phyloP scores from a whole-genome alignment of 2,329 filamentous ascomycete species.

The Colletotrichum echinochloae region DNA sequence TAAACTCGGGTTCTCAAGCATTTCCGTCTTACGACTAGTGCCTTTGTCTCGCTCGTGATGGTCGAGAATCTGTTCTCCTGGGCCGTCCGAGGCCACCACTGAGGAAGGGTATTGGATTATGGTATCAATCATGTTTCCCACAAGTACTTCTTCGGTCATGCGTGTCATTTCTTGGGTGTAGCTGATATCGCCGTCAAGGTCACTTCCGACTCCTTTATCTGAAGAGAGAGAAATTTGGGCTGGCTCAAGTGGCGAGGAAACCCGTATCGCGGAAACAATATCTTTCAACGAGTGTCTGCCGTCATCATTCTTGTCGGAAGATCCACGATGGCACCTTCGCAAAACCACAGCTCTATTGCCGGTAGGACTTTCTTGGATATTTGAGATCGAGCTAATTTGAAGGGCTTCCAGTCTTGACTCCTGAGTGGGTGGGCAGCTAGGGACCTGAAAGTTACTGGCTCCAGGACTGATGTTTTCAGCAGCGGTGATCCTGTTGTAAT shows the following conservation, averaged over 20 bases:
- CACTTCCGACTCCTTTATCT: background rate
- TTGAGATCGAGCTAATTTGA: background rate
- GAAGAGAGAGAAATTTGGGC: background rate
- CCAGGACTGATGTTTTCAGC: constrained; percentile 19
- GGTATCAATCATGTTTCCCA: background rate
- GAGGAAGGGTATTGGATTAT: background rate
- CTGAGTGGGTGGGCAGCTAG: background rate
- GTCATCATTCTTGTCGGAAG: background rate
- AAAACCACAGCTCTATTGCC: background rate
- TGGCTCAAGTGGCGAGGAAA: background rate
- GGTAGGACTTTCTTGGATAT: background rate
- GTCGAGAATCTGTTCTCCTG: background rate
- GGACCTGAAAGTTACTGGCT: constrained; percentile 1
- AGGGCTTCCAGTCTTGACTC: constrained; percentile 6
- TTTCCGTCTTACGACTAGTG: too few relatives aligned
- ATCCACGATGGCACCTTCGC: background rate
- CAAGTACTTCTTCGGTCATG: background rate
- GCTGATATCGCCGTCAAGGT: background rate
- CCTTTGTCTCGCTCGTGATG: background rate
- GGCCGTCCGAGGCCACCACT: background rate
- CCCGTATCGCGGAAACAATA: background rate
- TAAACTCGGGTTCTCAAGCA: background rate
- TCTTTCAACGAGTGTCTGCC: background rate
- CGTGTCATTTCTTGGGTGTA: background rate
- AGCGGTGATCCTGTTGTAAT: background rate